Evolutionary conservation across 2,329 filamentous ascomycete genomes (phyloP), one percentile per base, ranked within the genome.

Genomic region (Ilyonectria sp.): DNA sequence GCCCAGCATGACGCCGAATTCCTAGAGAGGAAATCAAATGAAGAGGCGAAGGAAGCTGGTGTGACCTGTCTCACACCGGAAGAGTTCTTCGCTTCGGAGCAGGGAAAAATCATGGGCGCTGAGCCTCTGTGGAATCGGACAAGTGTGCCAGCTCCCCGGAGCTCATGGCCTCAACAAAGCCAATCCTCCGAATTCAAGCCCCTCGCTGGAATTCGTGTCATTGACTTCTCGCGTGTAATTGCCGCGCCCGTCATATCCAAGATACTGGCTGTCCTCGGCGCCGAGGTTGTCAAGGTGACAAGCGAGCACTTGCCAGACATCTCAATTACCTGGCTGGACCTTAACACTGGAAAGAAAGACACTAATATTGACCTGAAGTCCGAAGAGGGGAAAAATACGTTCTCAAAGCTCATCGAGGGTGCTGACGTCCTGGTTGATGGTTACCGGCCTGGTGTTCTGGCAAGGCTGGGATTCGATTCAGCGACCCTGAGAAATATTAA

Each of bases 381-480:
- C 2, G 75, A 72, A 0, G 70, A 71, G 21, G 78, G 76, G 3
- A 69, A 71, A 19, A 6, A 71, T 70, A n/a, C 64, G 73, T 54
- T 60, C 50, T 11, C 29, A 15, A 5, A 58, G 56, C 69, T 81
- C 10, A 73, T 80, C 17, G 63, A 74, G 17, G 78, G 74, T 8
- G 78, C 79, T 0, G 79, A 81, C 60, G 73, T 81, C 11, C 71
- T 81, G 7, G 70, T 81, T 2, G 78, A 81, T 37, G 79, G 79
- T 2, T 81, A 81, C 46, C 77, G 79, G 2, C 79, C 78, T 1
- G 78, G 78, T 0, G 78, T 60, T 0, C 46, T 81, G 6, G 75
- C 78, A 21, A 71, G 71, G 10, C 67, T 80, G 0, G 79, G 79
- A 1, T 80, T 80, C 49, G 76, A 76, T 4, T 57, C 68, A 2